Evolutionary conservation across 495 filamentous ascomycete species (phyloP).

Genomic region (Penicillium arizonense): DNA sequence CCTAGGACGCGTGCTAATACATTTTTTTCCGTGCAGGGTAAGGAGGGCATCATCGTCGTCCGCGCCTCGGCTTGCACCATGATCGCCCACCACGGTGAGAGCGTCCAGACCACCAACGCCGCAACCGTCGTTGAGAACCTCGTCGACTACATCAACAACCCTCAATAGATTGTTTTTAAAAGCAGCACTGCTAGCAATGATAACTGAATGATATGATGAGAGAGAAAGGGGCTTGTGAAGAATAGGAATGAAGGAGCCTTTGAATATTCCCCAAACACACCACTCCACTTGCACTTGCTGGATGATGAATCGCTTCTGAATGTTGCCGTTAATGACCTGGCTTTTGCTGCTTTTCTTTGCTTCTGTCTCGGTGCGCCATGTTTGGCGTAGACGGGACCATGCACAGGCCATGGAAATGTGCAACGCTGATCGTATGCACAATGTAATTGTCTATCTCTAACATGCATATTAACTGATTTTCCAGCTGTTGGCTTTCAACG

Average conservation of each 20-base stretch:
- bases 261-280: constrained; percentile 4
- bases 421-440: neutral
- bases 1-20: neutral
- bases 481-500: neutral
- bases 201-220: constrained; percentile 17
- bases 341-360: constrained; percentile 4
- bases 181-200: neutral
- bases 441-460: constrained; percentile 17
- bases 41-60: constrained; percentile 72
- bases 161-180: constrained; percentile 19
- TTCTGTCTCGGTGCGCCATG: neutral
- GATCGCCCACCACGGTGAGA: constrained; percentile 79
- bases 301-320: neutral
- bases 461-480: constrained; percentile 10
- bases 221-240: constrained; percentile 20
- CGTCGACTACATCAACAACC: constrained; percentile 45
- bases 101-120: constrained; percentile 51
- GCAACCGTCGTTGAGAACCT: constrained; percentile 41
- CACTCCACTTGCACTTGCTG: neutral
- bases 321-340: neutral
- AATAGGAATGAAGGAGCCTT: constrained; percentile 27
- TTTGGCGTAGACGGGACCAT: neutral
- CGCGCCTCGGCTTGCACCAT: constrained; percentile 85
- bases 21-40: constrained; percentile 56
- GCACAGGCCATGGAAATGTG: neutral